phyloP scores from a whole-genome alignment of 306 rosid genomes.

The Begonia fuchsioides region DNA sequence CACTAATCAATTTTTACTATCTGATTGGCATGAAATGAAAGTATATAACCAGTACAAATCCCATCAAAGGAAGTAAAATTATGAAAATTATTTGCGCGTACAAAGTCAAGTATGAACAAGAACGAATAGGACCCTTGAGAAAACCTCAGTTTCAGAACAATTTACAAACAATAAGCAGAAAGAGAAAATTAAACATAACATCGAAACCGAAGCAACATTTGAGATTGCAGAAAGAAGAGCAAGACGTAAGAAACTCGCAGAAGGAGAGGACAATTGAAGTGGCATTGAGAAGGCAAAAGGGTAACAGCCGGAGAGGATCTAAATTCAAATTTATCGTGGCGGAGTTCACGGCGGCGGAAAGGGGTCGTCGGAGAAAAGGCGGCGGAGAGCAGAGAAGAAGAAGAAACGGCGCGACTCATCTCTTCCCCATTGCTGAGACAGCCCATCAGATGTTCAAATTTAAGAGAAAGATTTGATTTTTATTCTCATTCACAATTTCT shows the following conservation, averaged over 20 bases:
- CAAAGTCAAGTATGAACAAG: too few relatives aligned
- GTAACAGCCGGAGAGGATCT: slow-evolving; percentile 9
- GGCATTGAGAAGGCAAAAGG: slow-evolving; percentile 13
- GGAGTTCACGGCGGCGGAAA: slow-evolving; percentile 1
- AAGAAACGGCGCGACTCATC: slow-evolving; percentile 50
- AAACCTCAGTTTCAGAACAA: too few relatives aligned
- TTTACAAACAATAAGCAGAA: too few relatives aligned
- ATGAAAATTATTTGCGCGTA: too few relatives aligned
- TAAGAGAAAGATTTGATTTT: slow-evolving; percentile 19
- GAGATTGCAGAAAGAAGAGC: neutral
- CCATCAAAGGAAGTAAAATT: too few relatives aligned
- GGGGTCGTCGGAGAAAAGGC: slow-evolving; percentile 9
- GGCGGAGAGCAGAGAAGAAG: slow-evolving; percentile 27
- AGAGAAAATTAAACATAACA: too few relatives aligned
- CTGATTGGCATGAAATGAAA: too few relatives aligned
- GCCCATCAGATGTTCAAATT: slow-evolving; percentile 16
- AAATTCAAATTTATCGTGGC: slow-evolving; percentile 11
- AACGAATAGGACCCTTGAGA: too few relatives aligned
- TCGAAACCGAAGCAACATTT: neutral
- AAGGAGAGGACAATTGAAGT: slow-evolving; percentile 14
- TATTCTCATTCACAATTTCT: slow-evolving; percentile 1
- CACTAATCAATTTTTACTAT: neutral
- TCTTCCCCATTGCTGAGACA: slow-evolving; percentile 30
- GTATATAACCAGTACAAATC: too few relatives aligned
- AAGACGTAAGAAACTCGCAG: slow-evolving; percentile 34